Evolutionary conservation across 176 grass and related monocot genomes (phyloP), one percentile per base, ranked within the genome.

Genomic region (Saccharum spontaneum): DNA sequence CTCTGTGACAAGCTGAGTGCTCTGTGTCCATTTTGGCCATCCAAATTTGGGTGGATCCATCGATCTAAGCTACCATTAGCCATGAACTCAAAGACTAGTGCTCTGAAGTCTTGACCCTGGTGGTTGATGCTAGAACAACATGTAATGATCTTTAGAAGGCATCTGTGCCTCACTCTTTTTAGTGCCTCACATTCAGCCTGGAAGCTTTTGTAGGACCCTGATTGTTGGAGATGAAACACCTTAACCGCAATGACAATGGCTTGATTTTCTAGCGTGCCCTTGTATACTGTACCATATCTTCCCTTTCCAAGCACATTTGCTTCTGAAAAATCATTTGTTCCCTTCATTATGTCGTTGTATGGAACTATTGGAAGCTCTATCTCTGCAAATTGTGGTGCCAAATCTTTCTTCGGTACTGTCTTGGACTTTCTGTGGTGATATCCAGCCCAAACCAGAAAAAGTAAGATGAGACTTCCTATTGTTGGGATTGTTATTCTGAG

Each of bases 61-160:
- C n/a, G 20, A 34, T 87, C 72, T 43, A 90, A 67, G 73, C 83
- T 86, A 1, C 73, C 80, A 52, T 88, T 84, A 37, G 74, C 67
- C 87, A 84, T 84, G 17, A 44, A 73, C 43, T 84, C 81, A 41
- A 88, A 79, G 18, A 88, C 67, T 31, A 88, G 66, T 31, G 87
- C 81, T 60, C 70, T 69, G 59, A 90, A 87, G 40, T 90, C 80
- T 41, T 84, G 10, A 22, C 89, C 89, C 31, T 72, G 75, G 20
- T 31, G 62, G 9, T 90, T 63, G 8, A 87, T 65, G 63, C 84
- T 69, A 34, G 75, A 87, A 69, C 84, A 90, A 4, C 79, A 78
- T 24, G 75, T 87, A 60, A 90, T 11, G 10, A 84, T 90, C 68
- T 83, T 83, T 50, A 84, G n/a, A 23, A 90, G 80, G 43, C 85